phyloP scores from a whole-genome alignment of 805 yeast species.

The Ogataea kodamae region DNA sequence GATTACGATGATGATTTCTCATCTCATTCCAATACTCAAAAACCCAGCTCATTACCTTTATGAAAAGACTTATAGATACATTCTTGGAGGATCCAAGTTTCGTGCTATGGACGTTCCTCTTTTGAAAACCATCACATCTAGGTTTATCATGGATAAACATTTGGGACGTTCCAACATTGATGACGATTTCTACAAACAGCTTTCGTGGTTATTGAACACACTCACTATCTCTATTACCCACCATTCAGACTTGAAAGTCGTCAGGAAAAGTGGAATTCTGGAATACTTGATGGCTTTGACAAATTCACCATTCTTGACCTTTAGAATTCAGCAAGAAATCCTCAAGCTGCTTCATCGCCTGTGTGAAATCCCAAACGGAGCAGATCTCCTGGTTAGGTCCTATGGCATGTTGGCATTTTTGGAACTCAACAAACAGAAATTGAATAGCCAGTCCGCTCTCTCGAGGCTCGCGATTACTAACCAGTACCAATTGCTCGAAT shows the following conservation, averaged over 20 bases:
- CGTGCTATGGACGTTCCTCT: slow-evolving; percentile 44
- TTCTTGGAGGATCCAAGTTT: slow-evolving; percentile 52
- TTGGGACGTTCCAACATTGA: slow-evolving; percentile 32
- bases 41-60: slow-evolving; percentile 74
- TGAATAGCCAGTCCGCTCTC: slow-evolving; percentile 2
- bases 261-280: slow-evolving; percentile 52
- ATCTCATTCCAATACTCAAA: slow-evolving; percentile 51
- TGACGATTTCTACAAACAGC: slow-evolving; percentile 52
- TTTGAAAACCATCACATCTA: slow-evolving; percentile 36
- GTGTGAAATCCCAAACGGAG: slow-evolving; percentile 54
- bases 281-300: slow-evolving; percentile 63
- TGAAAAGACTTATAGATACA: slow-evolving; percentile 66
- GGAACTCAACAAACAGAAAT: slow-evolving; percentile 30
- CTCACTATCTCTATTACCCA: slow-evolving; percentile 46
- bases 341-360: slow-evolving; percentile 43
- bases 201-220: slow-evolving; percentile 61
- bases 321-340: slow-evolving; percentile 39
- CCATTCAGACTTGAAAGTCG: slow-evolving; percentile 48
- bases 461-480: slow-evolving; percentile 9
- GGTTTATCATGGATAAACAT: slow-evolving; percentile 26
- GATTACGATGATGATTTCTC: slow-evolving; percentile 53
- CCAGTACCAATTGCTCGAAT: slow-evolving; percentile 37
- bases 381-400: slow-evolving; percentile 55
- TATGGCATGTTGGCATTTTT: slow-evolving; percentile 43
- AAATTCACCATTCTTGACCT: slow-evolving; percentile 47